Percentiles rank a stretch among this genome's conserved stretches.
phyloP scores from a whole-genome alignment of 2,329 filamentous ascomycete species.

The Nectriaceae sp. region DNA sequence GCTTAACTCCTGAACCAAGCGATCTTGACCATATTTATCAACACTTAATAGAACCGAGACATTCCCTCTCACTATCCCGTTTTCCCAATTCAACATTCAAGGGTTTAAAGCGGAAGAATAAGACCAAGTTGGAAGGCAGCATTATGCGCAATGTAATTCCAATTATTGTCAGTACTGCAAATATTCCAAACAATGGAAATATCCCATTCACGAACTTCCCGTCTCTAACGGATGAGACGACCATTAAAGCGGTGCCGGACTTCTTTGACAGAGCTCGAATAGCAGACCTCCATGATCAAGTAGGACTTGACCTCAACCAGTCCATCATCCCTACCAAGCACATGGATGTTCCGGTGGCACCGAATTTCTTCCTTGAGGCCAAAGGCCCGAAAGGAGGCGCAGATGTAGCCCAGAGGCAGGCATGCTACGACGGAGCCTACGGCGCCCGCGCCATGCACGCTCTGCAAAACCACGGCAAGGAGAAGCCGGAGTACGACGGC shows the following conservation, averaged over 20 bases:
- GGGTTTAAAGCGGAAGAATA: conserved; percentile 30
- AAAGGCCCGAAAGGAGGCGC: conserved; percentile 37
- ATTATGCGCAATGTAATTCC: conserved; percentile 35
- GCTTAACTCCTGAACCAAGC: conserved; percentile 3
- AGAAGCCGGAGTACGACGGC: conserved; percentile 37
- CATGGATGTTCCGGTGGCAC: conserved; percentile 32
- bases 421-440: conserved; percentile 38
- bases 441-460: conserved; percentile 39
- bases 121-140: conserved; percentile 36
- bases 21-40: conserved; percentile 34
- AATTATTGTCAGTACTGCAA: conserved; percentile 25
- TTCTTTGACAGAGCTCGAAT: conserved; percentile 30
- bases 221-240: conserved; percentile 34
- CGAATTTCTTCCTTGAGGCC: conserved; percentile 44
- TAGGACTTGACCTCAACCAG: conserved; percentile 20
- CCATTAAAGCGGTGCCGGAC: conserved; percentile 32
- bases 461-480: conserved; percentile 37
- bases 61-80: conserved; percentile 38
- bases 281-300: conserved; percentile 28
- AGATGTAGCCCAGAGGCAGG: conserved; percentile 35
- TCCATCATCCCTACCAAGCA: conserved; percentile 34
- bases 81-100: conserved; percentile 33
- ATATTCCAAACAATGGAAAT: conserved; percentile 10
- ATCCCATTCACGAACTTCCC: conserved; percentile 38
- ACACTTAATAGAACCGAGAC: conserved; percentile 27